Percentiles rank a stretch among this genome's conserved stretches.
phyloP scores from a whole-genome alignment of 805 yeast genomes.

The Sugiyamaella valdiviana region DNA sequence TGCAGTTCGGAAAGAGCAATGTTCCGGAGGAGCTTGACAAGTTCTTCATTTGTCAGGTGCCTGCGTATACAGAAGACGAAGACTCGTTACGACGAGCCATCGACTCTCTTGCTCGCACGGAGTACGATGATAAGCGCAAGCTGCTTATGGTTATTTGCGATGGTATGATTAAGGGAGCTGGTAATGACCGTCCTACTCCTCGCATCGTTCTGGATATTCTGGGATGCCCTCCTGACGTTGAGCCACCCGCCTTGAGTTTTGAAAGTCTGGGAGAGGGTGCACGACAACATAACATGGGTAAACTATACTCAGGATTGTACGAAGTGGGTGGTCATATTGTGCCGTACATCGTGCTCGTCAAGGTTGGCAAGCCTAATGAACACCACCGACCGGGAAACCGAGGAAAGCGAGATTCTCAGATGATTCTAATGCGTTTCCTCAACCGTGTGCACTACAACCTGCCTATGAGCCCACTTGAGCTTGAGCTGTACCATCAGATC shows the following conservation, averaged over 20 bases:
- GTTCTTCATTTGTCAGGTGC: constrained; percentile 42
- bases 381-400: constrained; percentile 55
- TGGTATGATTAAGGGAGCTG: constrained; percentile 57
- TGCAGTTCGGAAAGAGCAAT: constrained; percentile 33
- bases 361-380: constrained; percentile 57
- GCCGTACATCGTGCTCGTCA: constrained; percentile 50
- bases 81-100: constrained; percentile 49
- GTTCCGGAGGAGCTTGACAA: constrained; percentile 36
- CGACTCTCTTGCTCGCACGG: constrained; percentile 53
- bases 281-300: constrained; percentile 59
- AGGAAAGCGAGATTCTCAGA: constrained; percentile 61
- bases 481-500: constrained; percentile 47
- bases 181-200: constrained; percentile 54
- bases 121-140: constrained; percentile 54
- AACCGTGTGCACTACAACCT: constrained; percentile 55
- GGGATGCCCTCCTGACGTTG: constrained; percentile 45
- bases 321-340: constrained; percentile 51
- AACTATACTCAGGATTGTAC: constrained; percentile 54
- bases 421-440: constrained; percentile 53
- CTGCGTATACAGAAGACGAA: constrained; percentile 58
- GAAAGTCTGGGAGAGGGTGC: constrained; percentile 56
- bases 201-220: constrained; percentile 51
- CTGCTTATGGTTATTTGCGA: constrained; percentile 53
- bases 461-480: constrained; percentile 55
- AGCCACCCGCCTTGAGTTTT: constrained; percentile 47